Evolutionary conservation across 2,329 filamentous ascomycete genomes (phyloP), one percentile per base, ranked within the genome.

Genomic region (Apiospora malaysiana): DNA sequence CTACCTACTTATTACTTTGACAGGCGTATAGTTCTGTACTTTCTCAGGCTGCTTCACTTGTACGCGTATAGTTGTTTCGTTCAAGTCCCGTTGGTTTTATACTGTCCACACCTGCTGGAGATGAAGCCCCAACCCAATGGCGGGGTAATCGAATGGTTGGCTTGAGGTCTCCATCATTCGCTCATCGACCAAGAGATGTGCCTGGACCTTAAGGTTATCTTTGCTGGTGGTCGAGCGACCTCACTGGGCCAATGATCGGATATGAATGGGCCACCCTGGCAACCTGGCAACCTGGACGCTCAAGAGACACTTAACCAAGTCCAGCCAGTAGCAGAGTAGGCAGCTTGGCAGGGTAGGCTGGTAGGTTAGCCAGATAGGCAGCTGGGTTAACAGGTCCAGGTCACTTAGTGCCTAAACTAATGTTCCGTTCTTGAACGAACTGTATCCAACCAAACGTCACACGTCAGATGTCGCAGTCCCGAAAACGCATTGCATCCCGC

Each of bases 391-490:
- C 21, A 21, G 18, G 3, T 4, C 32, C 6, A 32, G 32, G 32
- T 6, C 47, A 25, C 25, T 25, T 51, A 23, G 25, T 51, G n/a
- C n/a, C n/a, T n/a, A n/a, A n/a, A n/a, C n/a, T n/a, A n/a, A n/a
- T n/a, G n/a, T 10, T 14, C 27, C 27, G 25, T 37, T 27, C 49
- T 18, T 37, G n/a, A n/a, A n/a, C n/a, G n/a, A n/a, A n/a, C n/a
- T n/a, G 56, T 63, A 63, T 32, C 32, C 56, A 40, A 40, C 63
- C 69, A 70, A 25, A 70, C 69, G 69, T 70, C 69, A 59, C 59
- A 68, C 56, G 56, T 47, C 65, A 68, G 45, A 51, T 42, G 69
- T 40, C 65, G 65, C 65, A 67, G 9, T 43, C n/a, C 65, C 65
- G 40, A 43, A 67, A 27, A 45, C 65, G 65, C 65, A 32, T 67